phyloP scores from a whole-genome alignment of 2,329 filamentous ascomycete genomes.

The Tolypocladium ophioglossoides region DNA sequence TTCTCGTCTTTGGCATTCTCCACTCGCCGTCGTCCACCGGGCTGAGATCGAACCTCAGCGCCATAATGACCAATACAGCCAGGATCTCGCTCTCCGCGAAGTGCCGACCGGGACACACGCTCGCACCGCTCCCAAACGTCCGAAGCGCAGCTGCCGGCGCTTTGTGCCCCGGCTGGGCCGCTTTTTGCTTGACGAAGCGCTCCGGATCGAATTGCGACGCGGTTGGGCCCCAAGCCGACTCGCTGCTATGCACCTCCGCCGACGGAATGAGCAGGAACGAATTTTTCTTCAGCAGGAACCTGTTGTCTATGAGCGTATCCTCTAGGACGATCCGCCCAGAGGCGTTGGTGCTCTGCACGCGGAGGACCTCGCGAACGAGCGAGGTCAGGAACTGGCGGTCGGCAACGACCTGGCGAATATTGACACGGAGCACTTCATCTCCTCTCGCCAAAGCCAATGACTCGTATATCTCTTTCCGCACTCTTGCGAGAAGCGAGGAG shows the following conservation, averaged over 20 bases:
- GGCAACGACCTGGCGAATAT: background rate
- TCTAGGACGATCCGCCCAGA: background rate
- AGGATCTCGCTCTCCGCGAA: background rate
- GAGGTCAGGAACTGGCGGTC: background rate
- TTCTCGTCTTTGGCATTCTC: background rate
- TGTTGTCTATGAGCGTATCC: background rate
- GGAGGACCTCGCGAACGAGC: background rate
- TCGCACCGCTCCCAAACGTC: background rate
- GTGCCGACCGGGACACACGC: background rate
- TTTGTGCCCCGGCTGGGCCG: background rate
- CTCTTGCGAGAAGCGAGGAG: background rate
- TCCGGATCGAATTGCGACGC: background rate
- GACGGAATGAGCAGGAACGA: background rate
- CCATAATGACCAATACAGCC: background rate
- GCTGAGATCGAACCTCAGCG: background rate
- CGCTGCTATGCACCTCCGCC: background rate
- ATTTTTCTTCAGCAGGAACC: background rate
- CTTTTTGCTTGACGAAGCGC: background rate
- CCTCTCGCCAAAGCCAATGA: too few relatives aligned
- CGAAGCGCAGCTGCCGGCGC: background rate
- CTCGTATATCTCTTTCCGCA: background rate
- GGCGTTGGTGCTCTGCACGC: background rate
- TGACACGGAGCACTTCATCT: background rate
- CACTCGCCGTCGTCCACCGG: background rate
- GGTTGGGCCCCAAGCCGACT: background rate